These are phyloP conservation scores for Tricholoma furcatifolium DNA, from an alignment of 768 basidiomycete species.

Conservation along the genomic window DNA sequence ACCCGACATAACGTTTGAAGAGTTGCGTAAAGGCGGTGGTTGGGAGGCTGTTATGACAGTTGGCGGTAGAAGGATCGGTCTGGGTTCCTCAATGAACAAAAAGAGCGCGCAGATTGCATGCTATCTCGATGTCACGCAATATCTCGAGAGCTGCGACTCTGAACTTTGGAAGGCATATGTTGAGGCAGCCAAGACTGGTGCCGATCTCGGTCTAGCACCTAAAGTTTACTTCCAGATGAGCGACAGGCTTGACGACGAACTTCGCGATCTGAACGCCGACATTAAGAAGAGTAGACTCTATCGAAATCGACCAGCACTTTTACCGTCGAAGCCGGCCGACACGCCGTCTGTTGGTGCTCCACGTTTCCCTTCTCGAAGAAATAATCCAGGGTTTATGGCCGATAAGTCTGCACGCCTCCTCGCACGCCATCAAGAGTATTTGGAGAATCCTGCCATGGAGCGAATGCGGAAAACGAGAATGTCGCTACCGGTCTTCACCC, in stretches of 20 bases:
- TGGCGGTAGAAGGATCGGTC: conserved; percentile 75
- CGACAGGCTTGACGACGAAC: conserved; percentile 60
- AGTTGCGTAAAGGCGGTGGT: conserved; percentile 24
- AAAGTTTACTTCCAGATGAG: conserved; percentile 67
- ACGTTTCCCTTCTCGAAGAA: conserved; percentile 19
- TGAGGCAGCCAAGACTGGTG: conserved; percentile 58
- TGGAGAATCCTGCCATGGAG: conserved; percentile 55
- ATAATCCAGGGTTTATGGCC: conserved; percentile 28
- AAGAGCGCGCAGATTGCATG: conserved; percentile 69
- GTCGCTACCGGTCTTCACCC: conserved; percentile 73
- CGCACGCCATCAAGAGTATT: conserved; percentile 55
- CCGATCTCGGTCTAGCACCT: conserved; percentile 70
- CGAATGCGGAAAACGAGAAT: conserved; percentile 67
- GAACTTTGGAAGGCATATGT: conserved; percentile 76
- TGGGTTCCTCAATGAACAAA: conserved; percentile 69
- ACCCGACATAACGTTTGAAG: conserved; percentile 64
- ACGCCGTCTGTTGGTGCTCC: background rate
- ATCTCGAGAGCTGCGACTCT: conserved; percentile 82
- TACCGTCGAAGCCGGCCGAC: conserved; percentile 1
- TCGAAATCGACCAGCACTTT: conserved; percentile 53
- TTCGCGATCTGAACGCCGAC: conserved; percentile 69
- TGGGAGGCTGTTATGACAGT: conserved; percentile 83
- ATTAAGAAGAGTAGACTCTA: conserved; percentile 65
- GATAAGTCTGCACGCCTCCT: conserved; percentile 60
- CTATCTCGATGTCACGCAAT: conserved; percentile 85